phyloP scores from a whole-genome alignment of 768 basidiomycete species.

The Phanerochaete carnosa region DNA sequence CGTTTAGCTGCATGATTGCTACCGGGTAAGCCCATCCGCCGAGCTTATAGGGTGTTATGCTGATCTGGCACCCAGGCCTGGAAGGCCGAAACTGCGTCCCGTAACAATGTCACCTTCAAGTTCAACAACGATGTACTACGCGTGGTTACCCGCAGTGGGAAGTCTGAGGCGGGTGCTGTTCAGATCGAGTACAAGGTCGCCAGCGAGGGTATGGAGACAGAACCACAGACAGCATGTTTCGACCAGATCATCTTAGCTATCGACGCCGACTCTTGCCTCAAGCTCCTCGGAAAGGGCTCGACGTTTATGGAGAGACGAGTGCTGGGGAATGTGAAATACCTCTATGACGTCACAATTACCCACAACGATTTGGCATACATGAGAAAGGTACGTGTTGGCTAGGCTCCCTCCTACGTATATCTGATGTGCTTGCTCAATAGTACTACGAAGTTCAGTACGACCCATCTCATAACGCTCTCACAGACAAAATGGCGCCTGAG shows the following conservation, averaged over 20 bases:
- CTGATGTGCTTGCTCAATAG: constrained; percentile 17
- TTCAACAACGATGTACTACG: constrained; percentile 23
- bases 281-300: constrained; percentile 37
- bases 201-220: constrained; percentile 10
- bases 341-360: constrained; percentile 48
- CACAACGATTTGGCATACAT: constrained; percentile 46
- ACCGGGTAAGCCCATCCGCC: neutral
- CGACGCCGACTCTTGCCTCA: constrained; percentile 41
- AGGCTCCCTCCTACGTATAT: neutral
- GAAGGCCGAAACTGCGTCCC: constrained; percentile 21
- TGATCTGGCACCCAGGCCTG: constrained; percentile 16
- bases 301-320: constrained; percentile 37
- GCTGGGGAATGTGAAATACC: constrained; percentile 42
- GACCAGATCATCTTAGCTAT: constrained; percentile 44
- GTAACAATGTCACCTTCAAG: constrained; percentile 25
- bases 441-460: constrained; percentile 39
- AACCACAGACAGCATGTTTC: constrained; percentile 27
- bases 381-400: constrained; percentile 34
- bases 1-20: constrained; percentile 1
- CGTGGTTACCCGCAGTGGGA: constrained; percentile 20
- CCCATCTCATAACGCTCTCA: constrained; percentile 26
- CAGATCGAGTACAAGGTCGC: constrained; percentile 20
- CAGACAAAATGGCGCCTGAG: constrained; percentile 17
- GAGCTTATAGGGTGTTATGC: neutral
- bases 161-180: constrained; percentile 15